phyloP scores from a whole-genome alignment of 495 filamentous ascomycete species.

The Neohortaea acidophila region DNA sequence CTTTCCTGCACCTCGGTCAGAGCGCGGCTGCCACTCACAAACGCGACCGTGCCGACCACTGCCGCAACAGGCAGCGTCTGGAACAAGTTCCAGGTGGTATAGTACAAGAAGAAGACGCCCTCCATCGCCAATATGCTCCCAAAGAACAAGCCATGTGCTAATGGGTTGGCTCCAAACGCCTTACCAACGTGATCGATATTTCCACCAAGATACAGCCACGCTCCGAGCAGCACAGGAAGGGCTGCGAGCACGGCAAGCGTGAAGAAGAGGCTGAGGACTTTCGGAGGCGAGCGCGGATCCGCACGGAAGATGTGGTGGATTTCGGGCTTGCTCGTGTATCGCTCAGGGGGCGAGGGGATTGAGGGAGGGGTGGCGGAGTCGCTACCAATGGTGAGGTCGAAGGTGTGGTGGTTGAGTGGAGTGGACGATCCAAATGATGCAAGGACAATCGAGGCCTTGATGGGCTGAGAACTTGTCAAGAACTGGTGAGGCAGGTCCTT shows the following conservation, averaged over 20 bases:
- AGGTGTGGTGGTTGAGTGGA: slow-evolving; percentile 47
- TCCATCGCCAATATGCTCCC: slow-evolving; percentile 75
- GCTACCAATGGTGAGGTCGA: slow-evolving; percentile 46
- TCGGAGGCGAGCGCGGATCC: slow-evolving; percentile 66
- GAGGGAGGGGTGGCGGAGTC: slow-evolving; percentile 46
- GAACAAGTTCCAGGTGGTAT: slow-evolving; percentile 85
- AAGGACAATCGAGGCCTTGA: slow-evolving; percentile 65
- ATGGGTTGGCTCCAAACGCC: slow-evolving; percentile 54
- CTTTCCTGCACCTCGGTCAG: slow-evolving; percentile 83
- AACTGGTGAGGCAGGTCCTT: slow-evolving; percentile 84
- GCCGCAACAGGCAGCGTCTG: slow-evolving; percentile 63
- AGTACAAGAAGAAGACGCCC: slow-evolving; percentile 88
- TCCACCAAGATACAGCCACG: slow-evolving; percentile 68
- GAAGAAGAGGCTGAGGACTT: slow-evolving; percentile 68
- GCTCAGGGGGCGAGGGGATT: slow-evolving; percentile 46
- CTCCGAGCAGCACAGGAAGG: slow-evolving; percentile 52
- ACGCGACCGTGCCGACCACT: slow-evolving; percentile 51
- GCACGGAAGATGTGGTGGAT: slow-evolving; percentile 85
- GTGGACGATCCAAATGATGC: slow-evolving; percentile 69
- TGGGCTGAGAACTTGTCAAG: slow-evolving; percentile 45
- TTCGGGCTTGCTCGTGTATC: slow-evolving; percentile 67
- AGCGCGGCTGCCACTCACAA: slow-evolving; percentile 81
- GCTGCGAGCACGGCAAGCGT: slow-evolving; percentile 51
- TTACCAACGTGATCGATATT: slow-evolving; percentile 67
- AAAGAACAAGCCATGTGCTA: slow-evolving; percentile 69